phyloP scores from a whole-genome alignment of 805 yeast genomes.

The Yarrowia alimentaria region DNA sequence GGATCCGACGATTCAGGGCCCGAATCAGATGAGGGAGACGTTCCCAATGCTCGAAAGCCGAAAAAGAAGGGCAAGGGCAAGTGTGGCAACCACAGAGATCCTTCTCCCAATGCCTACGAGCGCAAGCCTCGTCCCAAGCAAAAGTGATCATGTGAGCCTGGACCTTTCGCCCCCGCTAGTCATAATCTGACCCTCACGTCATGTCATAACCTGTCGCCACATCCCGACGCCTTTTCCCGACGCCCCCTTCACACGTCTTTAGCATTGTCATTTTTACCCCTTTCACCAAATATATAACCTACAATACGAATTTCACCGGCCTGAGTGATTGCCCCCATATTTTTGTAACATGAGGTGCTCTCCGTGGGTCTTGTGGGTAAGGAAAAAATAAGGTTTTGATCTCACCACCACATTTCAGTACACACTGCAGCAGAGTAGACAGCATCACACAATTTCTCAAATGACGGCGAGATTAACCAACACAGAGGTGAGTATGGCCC shows the following conservation, averaged over 20 bases:
- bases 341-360: too few relatives aligned
- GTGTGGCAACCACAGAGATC: constrained; percentile 39
- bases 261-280: too few relatives aligned
- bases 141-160: constrained; percentile 2
- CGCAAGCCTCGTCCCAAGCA: constrained; percentile 56
- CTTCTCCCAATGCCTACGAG: constrained; percentile 83
- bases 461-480: constrained; percentile 15
- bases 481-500: constrained; percentile 12
- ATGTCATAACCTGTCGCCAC: too few relatives aligned
- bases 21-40: constrained; percentile 35
- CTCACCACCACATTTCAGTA: neutral
- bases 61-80: constrained; percentile 30
- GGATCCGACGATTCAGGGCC: constrained; percentile 40
- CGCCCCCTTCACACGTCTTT: too few relatives aligned
- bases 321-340: too few relatives aligned
- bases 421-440: neutral
- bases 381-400: neutral
- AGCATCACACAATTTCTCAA: neutral
- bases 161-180: too few relatives aligned
- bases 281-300: too few relatives aligned
- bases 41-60: constrained; percentile 29
- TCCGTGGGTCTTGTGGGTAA: too few relatives aligned
- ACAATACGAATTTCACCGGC: too few relatives aligned
- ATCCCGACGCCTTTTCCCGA: too few relatives aligned
- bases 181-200: too few relatives aligned